Evolutionary conservation across 176 grass and related monocot genomes (phyloP).

Genomic region (Tillandsia leiboldiana): DNA sequence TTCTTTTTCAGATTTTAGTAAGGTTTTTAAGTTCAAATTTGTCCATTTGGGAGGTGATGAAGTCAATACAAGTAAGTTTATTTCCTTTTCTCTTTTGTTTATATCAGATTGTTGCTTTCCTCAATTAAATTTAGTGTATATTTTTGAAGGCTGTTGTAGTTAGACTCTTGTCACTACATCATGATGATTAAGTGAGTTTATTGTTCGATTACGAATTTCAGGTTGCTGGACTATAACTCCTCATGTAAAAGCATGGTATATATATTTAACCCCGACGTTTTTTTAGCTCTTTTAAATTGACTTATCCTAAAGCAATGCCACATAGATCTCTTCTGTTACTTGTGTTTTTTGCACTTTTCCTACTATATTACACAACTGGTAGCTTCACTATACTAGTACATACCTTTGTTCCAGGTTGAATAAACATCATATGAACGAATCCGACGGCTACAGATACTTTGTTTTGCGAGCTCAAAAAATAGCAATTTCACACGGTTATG

Average conservation of each 20-base stretch:
- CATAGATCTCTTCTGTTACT: background rate
- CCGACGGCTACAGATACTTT: slow-evolving; percentile 76
- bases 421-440: slow-evolving; percentile 66
- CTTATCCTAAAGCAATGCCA: background rate
- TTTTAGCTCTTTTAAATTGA: background rate
- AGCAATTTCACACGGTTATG: slow-evolving; percentile 71
- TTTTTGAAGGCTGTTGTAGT: no score
- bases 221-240: slow-evolving; percentile 71
- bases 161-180: no score
- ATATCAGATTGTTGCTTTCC: background rate
- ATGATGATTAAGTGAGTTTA: background rate
- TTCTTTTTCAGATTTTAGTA: slow-evolving; percentile 75
- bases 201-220: slow-evolving; percentile 27
- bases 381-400: slow-evolving; percentile 1
- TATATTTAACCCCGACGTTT: background rate
- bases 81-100: background rate
- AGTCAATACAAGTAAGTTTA: slow-evolving; percentile 71
- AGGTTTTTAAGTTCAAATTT: slow-evolving; percentile 95
- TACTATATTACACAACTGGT: background rate
- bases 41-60: slow-evolving; percentile 89
- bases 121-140: slow-evolving; percentile 2
- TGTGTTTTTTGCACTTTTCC: background rate
- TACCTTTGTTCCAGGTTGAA: slow-evolving; percentile 40
- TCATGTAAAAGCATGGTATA: slow-evolving; percentile 52
- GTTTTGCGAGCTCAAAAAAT: slow-evolving; percentile 77